Evolutionary conservation across 192 early-diverging fungal species (phyloP), one percentile per base, ranked within the genome.

Genomic region (Backusella luteola): DNA sequence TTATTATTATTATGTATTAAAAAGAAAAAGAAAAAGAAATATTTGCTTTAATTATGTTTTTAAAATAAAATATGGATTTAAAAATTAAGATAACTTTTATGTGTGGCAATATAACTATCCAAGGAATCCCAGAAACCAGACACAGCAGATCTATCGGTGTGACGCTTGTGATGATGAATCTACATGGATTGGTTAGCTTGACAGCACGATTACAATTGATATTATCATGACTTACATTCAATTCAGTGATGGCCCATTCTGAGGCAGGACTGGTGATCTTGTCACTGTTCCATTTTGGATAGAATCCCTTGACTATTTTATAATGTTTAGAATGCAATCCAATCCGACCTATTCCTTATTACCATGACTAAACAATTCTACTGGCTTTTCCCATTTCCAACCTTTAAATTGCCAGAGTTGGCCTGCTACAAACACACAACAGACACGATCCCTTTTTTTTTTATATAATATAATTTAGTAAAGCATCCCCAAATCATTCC

Each of bases 341-440:
- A 52, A 49, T 32, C 1, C 14, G 6, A 19, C 2, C 34, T 23
- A 23, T 11, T 26, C 21, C 26, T 26, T 23, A 23, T 59, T 82
- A 79, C 81, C 81, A 79, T 94, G 89, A 17, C 86, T 82, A 83
- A 99, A 99, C 11, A 98, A 83, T 72, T 94, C 91, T 34, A 91
- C 86, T 4, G 96, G 97, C 29, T 92, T 87, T 42, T 89, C 87
- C 89, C 93, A 97, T 74, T 90, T 92, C 94, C 95, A 99, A 52
- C 90, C 88, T 74, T 94, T 95, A 79, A 99, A 99, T 81, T 97
- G 95, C 97, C 97, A 99, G 34, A 89, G 88, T 46, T 93, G 93
- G 34, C 97, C 97, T 39, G 90, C 91, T n/a, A 92, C 91, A 81
- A 99, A 94, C 23, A 97, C 96, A 69, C 92, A 96, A 0, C 95